Evolutionary conservation across 805 yeast species (phyloP).

Genomic region (Blastobotrys attinorum): DNA sequence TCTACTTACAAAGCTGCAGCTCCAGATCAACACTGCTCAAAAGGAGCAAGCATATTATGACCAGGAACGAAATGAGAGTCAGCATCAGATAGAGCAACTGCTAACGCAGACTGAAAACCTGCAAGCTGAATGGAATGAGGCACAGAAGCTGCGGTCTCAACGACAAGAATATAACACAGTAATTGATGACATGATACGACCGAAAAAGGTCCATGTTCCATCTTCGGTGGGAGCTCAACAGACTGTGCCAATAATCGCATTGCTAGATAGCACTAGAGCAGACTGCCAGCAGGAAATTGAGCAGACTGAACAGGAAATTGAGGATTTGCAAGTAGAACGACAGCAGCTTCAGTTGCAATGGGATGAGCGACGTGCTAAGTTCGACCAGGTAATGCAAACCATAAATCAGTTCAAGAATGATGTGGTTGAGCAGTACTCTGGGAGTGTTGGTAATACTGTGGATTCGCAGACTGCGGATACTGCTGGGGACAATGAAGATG

Average conservation of each 20-base stretch:
- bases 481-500: neutral
- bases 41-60: constrained; percentile 17
- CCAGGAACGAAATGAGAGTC: constrained; percentile 12
- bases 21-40: constrained; percentile 17
- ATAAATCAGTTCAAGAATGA: constrained; percentile 18
- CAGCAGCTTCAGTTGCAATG: constrained; percentile 14
- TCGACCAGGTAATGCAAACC: constrained; percentile 16
- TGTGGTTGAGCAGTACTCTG: constrained; percentile 11
- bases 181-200: constrained; percentile 16
- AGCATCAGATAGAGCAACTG: constrained; percentile 9
- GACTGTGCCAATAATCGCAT: constrained; percentile 15
- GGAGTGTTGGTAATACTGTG: constrained; percentile 9
- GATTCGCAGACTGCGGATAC: constrained; percentile 4
- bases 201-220: constrained; percentile 13
- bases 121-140: constrained; percentile 11
- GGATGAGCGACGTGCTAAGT: constrained; percentile 18
- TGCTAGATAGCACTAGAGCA: constrained; percentile 18
- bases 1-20: constrained; percentile 14
- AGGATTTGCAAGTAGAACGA: constrained; percentile 17
- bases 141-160: constrained; percentile 16
- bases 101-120: constrained; percentile 15
- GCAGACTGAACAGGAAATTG: constrained; percentile 19
- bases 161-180: constrained; percentile 20
- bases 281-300: constrained; percentile 14
- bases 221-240: constrained; percentile 1